These are phyloP conservation scores for Corinectria fuckeliana DNA, from an alignment of 2,329 filamentous ascomycete species.

Conservation along the genomic window DNA sequence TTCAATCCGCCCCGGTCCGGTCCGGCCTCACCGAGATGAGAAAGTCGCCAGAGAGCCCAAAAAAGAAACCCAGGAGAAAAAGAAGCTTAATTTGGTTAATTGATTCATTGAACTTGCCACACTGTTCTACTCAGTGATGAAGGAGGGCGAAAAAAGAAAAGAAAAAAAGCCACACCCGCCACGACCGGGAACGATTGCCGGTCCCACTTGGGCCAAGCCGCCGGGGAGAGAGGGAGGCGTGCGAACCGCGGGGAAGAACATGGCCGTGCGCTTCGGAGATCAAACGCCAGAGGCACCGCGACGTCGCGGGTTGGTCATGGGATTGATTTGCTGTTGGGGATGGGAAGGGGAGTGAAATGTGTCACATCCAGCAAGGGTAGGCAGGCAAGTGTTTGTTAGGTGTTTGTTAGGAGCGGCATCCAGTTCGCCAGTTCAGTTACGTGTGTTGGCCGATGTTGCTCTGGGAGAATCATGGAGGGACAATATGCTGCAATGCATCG, in stretches of 20 bases:
- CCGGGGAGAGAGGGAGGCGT: background rate
- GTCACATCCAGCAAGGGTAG: background rate
- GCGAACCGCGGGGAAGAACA: slow-evolving; percentile 8
- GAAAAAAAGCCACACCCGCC: slow-evolving; percentile 19
- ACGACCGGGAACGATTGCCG: slow-evolving; percentile 35
- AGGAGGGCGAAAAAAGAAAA: too few relatives aligned
- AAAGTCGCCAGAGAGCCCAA: background rate
- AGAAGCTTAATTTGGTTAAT: slow-evolving; percentile 3
- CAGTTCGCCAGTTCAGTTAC: too few relatives aligned
- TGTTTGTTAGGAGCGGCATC: too few relatives aligned
- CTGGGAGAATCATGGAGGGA: too few relatives aligned
- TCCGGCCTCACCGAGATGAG: slow-evolving; percentile 17
- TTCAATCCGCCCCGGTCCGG: slow-evolving; percentile 14
- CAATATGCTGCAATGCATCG: background rate
- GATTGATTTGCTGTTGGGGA: background rate
- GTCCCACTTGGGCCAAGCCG: slow-evolving; percentile 26
- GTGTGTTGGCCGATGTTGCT: background rate
- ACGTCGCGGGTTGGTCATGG: slow-evolving; percentile 1
- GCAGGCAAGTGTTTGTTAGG: too few relatives aligned
- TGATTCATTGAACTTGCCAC: background rate
- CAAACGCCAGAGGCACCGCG: slow-evolving; percentile 15
- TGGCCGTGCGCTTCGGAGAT: slow-evolving; percentile 16
- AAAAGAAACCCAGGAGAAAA: background rate
- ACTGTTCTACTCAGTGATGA: too few relatives aligned
- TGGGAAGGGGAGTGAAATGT: background rate